Evolutionary conservation across 805 yeast genomes (phyloP).

Genomic region (Phaffomyces antillensis): DNA sequence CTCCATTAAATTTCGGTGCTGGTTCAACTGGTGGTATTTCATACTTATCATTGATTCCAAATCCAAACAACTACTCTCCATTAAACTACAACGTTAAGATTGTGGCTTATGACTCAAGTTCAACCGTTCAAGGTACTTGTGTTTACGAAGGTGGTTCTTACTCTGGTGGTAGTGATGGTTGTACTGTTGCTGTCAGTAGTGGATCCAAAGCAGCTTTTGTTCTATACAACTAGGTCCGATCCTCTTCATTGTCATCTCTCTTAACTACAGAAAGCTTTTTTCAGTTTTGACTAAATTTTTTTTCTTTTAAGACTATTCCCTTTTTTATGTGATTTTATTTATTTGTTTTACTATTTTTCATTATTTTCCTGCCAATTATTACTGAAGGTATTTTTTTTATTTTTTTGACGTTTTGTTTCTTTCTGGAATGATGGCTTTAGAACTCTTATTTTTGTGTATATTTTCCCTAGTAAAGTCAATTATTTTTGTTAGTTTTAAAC

Average conservation of each 20-base stretch:
- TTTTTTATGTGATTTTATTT: no score
- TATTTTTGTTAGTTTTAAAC: no score
- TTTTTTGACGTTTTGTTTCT: no score
- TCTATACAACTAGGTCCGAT: slow-evolving; percentile 29
- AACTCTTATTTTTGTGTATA: no score
- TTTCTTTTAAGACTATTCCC: background rate
- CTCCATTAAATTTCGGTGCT: slow-evolving; percentile 92
- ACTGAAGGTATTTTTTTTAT: no score
- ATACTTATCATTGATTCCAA: slow-evolving; percentile 87
- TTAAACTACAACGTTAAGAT: slow-evolving; percentile 70
- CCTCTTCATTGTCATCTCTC: no score
- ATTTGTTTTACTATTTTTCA: no score
- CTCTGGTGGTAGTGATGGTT: slow-evolving; percentile 68
- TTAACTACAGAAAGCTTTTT: no score
- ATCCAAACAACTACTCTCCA: slow-evolving; percentile 75
- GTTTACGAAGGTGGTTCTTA: slow-evolving; percentile 71
- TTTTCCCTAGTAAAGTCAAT: no score
- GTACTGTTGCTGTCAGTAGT: slow-evolving; percentile 61
- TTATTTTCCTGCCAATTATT: background rate
- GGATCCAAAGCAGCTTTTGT: slow-evolving; percentile 55
- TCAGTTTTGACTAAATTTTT: no score
- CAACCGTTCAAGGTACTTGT: slow-evolving; percentile 63
- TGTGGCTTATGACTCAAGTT: slow-evolving; percentile 54
- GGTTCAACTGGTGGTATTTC: slow-evolving; percentile 64
- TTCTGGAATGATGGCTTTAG: no score